These are phyloP conservation scores for Jamesozyma spencerorum DNA, from an alignment of 805 yeast species.

Conservation along the genomic window DNA sequence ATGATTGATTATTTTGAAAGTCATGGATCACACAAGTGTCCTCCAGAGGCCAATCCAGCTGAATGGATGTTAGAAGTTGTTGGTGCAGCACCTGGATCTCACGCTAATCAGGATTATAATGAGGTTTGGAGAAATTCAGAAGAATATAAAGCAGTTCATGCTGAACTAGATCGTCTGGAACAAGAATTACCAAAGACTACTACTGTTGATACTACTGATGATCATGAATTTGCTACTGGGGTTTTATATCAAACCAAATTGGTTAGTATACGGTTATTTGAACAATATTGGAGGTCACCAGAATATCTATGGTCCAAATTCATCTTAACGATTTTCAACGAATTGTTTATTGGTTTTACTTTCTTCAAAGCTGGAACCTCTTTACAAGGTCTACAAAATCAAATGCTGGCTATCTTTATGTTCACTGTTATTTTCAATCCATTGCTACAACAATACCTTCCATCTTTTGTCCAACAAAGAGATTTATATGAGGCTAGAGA, in stretches of 20 bases:
- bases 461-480: slow-evolving; percentile 52
- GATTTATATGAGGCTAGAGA: slow-evolving; percentile 65
- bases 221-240: slow-evolving; percentile 37
- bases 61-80: too few relatives aligned
- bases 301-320: slow-evolving; percentile 52
- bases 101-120: slow-evolving; percentile 59
- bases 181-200: slow-evolving; percentile 39
- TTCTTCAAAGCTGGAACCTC: slow-evolving; percentile 60
- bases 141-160: slow-evolving; percentile 49
- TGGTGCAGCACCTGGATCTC: too few relatives aligned
- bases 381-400: slow-evolving; percentile 69
- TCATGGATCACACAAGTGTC: too few relatives aligned
- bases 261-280: slow-evolving; percentile 47
- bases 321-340: slow-evolving; percentile 42
- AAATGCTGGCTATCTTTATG: slow-evolving; percentile 71
- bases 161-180: slow-evolving; percentile 59
- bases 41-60: too few relatives aligned
- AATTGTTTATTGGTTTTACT: slow-evolving; percentile 66
- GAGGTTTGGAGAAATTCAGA: slow-evolving; percentile 70
- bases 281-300: slow-evolving; percentile 64
- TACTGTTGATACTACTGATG: slow-evolving; percentile 15
- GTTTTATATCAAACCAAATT: slow-evolving; percentile 33
- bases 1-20: too few relatives aligned
- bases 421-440: slow-evolving; percentile 48
- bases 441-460: slow-evolving; percentile 52